Evolutionary conservation across 176 grass and related monocot species (phyloP), one percentile per base, ranked within the genome.

Genomic region (Calamus simplicifolius): DNA sequence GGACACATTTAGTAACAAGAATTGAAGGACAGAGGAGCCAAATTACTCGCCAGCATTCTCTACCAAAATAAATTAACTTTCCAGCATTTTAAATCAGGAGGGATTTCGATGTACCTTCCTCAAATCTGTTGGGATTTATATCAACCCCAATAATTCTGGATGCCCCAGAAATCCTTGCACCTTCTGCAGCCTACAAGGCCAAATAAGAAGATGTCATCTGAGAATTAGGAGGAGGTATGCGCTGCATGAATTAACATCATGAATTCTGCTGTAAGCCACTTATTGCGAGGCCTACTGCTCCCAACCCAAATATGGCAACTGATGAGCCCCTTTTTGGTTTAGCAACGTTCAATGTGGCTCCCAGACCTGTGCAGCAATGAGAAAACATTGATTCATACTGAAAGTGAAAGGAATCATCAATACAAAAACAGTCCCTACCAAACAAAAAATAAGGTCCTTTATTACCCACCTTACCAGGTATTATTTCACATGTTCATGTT

Each of bases 201-300:
- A 26, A 63, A 21, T 29, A 29, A 29, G 28, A 29, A 4, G 28
- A 29, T 29, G 28, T 4, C 2, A 29, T 29, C 28, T 29, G 28
- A 29, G 28, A 29, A 29, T 5, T 29, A 29, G 28, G 4, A 5
- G 4, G 28, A 29, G 28, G 28, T 29, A 4, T 18, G 14, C 16
- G 4, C 51, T 53, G 12, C 51, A 51, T 8, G 54, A 18, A 21
- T 3, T 21, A 12, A 51, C 6, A 16, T 21, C 23, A 19, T 18
- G 38, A 23, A 23, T 16, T 50, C n/a, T 50, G n/a, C 3, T 27
- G 7, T 16, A 6, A 15, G 2, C 12, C 13, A 50, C 62, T 64
- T 64, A 64, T 48, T 25, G 62, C 62, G 16, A 64, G 62, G 17
- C 62, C 62, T 51, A 64, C 62, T 26, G 62, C 62, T 64, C 62